phyloP scores from a whole-genome alignment of 148 eudicot genomes.

The Gaultheria prostrata region DNA sequence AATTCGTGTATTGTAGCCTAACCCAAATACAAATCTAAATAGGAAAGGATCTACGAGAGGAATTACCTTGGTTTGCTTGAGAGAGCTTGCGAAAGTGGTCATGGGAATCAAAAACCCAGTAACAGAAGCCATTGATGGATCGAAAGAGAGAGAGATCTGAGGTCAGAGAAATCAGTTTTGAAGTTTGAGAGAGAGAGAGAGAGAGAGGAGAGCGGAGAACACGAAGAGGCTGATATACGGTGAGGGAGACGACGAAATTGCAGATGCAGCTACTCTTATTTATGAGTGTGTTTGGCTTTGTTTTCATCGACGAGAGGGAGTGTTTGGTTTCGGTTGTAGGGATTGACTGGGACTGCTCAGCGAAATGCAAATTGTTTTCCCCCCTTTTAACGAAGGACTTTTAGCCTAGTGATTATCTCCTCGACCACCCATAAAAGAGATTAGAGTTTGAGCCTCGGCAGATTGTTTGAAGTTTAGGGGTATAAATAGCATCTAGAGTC shows the following conservation, averaged over 20 bases:
- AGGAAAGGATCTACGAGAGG: background rate
- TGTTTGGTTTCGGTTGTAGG: conserved; percentile 15
- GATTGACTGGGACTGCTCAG: background rate
- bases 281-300: background rate
- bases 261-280: background rate
- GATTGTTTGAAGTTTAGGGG: too few relatives aligned
- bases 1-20: background rate
- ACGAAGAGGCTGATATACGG: conserved; percentile 10
- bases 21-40: background rate
- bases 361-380: background rate
- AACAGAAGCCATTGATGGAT: conserved; percentile 18
- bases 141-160: background rate
- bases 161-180: background rate
- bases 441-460: too few relatives aligned
- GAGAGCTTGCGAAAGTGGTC: conserved; percentile 15
- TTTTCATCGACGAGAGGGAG: conserved; percentile 16
- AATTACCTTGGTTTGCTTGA: conserved; percentile 18
- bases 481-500: too few relatives aligned
- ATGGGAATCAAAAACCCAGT: conserved; percentile 5
- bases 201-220: conserved; percentile 10
- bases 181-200: background rate
- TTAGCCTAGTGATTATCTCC: too few relatives aligned
- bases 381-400: too few relatives aligned
- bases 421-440: too few relatives aligned
- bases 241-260: background rate